phyloP scores from a whole-genome alignment of 441 rosid genomes.

The Francoa sonchifolia region DNA sequence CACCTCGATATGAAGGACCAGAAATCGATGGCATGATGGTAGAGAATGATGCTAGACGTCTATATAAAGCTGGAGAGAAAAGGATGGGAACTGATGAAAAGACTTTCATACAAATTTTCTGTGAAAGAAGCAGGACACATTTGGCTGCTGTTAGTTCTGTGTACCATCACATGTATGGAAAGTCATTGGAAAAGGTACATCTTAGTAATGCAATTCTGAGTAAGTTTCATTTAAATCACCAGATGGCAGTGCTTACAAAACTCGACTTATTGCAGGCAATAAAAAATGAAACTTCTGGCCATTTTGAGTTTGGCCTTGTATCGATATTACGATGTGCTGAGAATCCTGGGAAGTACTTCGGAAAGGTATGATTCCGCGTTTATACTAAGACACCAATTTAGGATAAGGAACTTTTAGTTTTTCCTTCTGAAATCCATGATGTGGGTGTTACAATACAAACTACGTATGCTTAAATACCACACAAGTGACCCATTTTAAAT shows the following conservation, averaged over 20 bases:
- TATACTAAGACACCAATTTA: background rate
- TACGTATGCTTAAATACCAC: too few relatives aligned
- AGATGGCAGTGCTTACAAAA: background rate
- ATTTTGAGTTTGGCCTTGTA: slow-evolving; percentile 39
- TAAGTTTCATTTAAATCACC: too few relatives aligned
- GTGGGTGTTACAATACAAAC: too few relatives aligned
- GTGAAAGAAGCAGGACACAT: slow-evolving; percentile 62
- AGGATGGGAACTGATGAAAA: slow-evolving; percentile 32
- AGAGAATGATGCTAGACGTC: slow-evolving; percentile 46
- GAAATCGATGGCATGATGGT: slow-evolving; percentile 39
- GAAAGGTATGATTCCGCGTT: slow-evolving; percentile 26
- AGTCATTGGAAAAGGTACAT: slow-evolving; percentile 42
- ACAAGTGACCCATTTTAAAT: too few relatives aligned
- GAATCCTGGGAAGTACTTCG: slow-evolving; percentile 46
- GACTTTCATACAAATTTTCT: slow-evolving; percentile 41
- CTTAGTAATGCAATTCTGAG: too few relatives aligned
- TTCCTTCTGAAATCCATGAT: too few relatives aligned
- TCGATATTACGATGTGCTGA: slow-evolving; percentile 52
- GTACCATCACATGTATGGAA: slow-evolving; percentile 34
- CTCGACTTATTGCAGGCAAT: slow-evolving; percentile 31
- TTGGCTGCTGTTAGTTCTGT: slow-evolving; percentile 35
- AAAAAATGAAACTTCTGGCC: slow-evolving; percentile 42
- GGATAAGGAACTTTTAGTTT: background rate
- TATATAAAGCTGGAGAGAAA: slow-evolving; percentile 36
- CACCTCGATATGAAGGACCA: slow-evolving; percentile 62